A percentile compares a stretch with the other conserved stretches of the same genome.
Evolutionary conservation across 176 grass and related monocot species (phyloP).

Genomic region (sorghum (Sorghum bicolor)): DNA sequence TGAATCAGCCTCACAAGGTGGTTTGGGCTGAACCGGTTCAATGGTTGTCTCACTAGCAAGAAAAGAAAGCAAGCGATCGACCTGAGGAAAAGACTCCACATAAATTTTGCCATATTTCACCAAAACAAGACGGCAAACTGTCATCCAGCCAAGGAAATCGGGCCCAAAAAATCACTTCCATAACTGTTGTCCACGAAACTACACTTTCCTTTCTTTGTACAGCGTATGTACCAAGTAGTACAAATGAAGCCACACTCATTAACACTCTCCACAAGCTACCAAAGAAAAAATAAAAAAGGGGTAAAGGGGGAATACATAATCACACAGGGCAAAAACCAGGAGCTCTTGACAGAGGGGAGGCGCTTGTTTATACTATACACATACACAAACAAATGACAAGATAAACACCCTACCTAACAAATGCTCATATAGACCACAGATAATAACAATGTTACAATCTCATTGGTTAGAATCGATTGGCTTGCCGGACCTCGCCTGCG

Average conservation of each 20-base stretch:
- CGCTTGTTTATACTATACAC: slow-evolving; percentile 62
- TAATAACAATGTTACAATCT: slow-evolving; percentile 39
- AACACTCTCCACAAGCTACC: slow-evolving; percentile 34
- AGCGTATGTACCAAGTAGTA: slow-evolving; percentile 30
- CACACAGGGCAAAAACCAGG: slow-evolving; percentile 30
- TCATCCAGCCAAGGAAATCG: slow-evolving; percentile 3
- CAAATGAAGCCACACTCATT: slow-evolving; percentile 32
- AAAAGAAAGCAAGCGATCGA: neutral
- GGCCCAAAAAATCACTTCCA: slow-evolving; percentile 1
- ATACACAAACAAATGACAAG: slow-evolving; percentile 66
- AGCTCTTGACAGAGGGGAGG: slow-evolving; percentile 15
- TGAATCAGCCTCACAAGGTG: no score
- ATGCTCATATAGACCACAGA: slow-evolving; percentile 45
- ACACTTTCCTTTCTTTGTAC: slow-evolving; percentile 58
- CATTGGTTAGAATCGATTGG: slow-evolving; percentile 56
- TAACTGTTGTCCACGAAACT: slow-evolving; percentile 24
- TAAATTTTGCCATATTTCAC: neutral
- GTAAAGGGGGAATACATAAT: slow-evolving; percentile 29
- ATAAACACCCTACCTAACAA: slow-evolving; percentile 45
- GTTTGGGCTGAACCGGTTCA: no score
- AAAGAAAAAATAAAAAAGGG: neutral
- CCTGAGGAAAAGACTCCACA: neutral
- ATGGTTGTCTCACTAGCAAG: neutral
- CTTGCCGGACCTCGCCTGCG: slow-evolving; percentile 72
- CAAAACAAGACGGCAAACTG: neutral